Percentiles rank a stretch among this genome's conserved stretches.
Evolutionary conservation across 805 yeast genomes (phyloP).

Genomic region (Sungouiozyma ichnusensis): DNA sequence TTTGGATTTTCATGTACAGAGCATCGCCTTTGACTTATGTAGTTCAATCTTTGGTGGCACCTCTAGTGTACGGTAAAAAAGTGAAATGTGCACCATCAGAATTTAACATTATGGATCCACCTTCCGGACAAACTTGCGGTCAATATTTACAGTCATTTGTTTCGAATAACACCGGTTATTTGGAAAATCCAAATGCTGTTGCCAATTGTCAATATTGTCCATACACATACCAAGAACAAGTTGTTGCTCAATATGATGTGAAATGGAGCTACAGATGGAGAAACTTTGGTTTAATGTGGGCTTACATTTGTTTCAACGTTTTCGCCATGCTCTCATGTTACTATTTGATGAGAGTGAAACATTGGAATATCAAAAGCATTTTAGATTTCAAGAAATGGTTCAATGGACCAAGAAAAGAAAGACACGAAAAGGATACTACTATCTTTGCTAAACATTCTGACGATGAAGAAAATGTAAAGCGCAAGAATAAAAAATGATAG

Average conservation of each 20-base stretch:
- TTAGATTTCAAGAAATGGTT: constrained; percentile 33
- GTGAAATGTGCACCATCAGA: constrained; percentile 33
- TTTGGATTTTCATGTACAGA: constrained; percentile 40
- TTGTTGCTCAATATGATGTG: constrained; percentile 36
- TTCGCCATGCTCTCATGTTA: constrained; percentile 31
- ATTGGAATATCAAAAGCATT: constrained; percentile 27
- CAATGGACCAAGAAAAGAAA: constrained; percentile 33
- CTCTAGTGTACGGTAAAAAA: constrained; percentile 31
- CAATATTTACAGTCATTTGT: constrained; percentile 32
- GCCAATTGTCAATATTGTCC: constrained; percentile 51
- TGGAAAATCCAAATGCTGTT: constrained; percentile 37
- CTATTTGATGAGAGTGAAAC: constrained; percentile 32
- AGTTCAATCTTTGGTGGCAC: constrained; percentile 33
- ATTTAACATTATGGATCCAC: constrained; percentile 32
- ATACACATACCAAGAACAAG: constrained; percentile 46
- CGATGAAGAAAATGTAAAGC: constrained; percentile 28
- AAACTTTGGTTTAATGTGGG: constrained; percentile 48
- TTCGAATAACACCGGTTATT: constrained; percentile 34
- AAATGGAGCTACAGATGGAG: constrained; percentile 49
- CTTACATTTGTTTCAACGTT: constrained; percentile 33
- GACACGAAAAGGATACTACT: constrained; percentile 39
- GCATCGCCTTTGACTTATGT: constrained; percentile 40
- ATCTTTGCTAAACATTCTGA: constrained; percentile 32
- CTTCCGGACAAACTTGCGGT: constrained; percentile 41
- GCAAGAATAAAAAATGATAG: neutral